Evolutionary conservation across 805 yeast species (phyloP).

Genomic region (Candida vartiovaarae): DNA sequence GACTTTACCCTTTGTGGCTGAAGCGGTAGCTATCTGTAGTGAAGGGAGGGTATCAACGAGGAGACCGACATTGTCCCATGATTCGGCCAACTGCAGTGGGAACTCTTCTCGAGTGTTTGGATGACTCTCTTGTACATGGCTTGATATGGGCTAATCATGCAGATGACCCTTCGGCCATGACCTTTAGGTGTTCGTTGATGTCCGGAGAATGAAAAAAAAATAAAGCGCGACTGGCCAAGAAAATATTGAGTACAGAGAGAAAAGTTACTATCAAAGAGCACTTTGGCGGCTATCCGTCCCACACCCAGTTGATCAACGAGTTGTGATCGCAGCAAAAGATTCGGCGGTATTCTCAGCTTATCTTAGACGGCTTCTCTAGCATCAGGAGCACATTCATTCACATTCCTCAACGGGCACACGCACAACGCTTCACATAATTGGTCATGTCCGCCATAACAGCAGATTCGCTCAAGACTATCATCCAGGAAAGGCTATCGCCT

Average conservation of each 20-base stretch:
- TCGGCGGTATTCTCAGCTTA: too few relatives aligned
- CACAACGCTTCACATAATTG: neutral
- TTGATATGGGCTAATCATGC: too few relatives aligned
- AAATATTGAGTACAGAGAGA: too few relatives aligned
- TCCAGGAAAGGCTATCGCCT: conserved; percentile 54
- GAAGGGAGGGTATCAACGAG: conserved; percentile 57
- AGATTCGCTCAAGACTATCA: conserved; percentile 38
- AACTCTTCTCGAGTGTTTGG: conserved; percentile 58
- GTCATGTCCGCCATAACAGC: conserved; percentile 19
- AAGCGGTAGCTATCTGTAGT: conserved; percentile 11
- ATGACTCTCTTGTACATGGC: conserved; percentile 38
- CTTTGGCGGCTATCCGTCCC: too few relatives aligned
- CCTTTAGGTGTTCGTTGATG: too few relatives aligned
- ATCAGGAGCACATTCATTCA: neutral
- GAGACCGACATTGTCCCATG: conserved; percentile 95
- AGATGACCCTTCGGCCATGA: too few relatives aligned
- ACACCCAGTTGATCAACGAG: too few relatives aligned
- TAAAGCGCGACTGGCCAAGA: too few relatives aligned
- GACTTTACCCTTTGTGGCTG: conserved; percentile 24
- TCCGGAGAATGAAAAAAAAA: too few relatives aligned
- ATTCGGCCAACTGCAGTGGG: conserved; percentile 77
- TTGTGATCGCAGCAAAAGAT: too few relatives aligned
- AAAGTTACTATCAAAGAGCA: too few relatives aligned
- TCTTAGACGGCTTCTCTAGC: too few relatives aligned
- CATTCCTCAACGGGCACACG: neutral